phyloP scores from a whole-genome alignment of 805 yeast species.

The Kodamaea neixiangensis region DNA sequence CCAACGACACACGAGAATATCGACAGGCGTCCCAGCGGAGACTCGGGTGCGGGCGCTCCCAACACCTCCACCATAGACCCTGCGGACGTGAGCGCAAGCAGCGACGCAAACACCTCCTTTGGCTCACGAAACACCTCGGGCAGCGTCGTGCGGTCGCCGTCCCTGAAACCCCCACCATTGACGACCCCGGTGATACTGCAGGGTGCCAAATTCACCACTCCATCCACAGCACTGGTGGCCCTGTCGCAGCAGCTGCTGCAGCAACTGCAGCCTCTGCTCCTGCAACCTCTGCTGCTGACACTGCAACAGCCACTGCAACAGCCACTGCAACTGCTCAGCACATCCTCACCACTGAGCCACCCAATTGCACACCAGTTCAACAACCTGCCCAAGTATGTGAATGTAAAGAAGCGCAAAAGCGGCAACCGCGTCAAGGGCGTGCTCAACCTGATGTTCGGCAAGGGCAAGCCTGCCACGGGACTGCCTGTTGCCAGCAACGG shows the following conservation, averaged over 20 bases:
- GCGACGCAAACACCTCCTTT: slow-evolving; percentile 1
- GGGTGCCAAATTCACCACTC: slow-evolving; percentile 11
- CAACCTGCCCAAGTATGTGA: slow-evolving; percentile 12
- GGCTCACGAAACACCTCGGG: slow-evolving; percentile 19
- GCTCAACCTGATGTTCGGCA: slow-evolving; percentile 52
- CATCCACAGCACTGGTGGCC: neutral
- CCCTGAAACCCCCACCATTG: neutral
- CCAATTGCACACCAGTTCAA: slow-evolving; percentile 1
- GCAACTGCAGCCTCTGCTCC: neutral
- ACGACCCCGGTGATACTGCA: slow-evolving; percentile 27
- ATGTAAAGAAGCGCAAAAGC: slow-evolving; percentile 35
- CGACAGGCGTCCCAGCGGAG: slow-evolving; percentile 20
- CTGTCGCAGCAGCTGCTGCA: slow-evolving; percentile 1
- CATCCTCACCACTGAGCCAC: slow-evolving; percentile 9
- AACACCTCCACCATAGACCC: slow-evolving; percentile 4
- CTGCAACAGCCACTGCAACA: slow-evolving; percentile 1
- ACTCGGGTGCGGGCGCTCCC: neutral
- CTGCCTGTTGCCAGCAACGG: slow-evolving; percentile 14
- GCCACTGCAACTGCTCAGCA: slow-evolving; percentile 11
- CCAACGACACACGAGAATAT: slow-evolving; percentile 36
- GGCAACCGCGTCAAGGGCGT: slow-evolving; percentile 61
- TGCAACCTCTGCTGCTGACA: too few species aligned
- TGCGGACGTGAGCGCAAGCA: neutral
- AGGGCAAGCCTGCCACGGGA: slow-evolving; percentile 21
- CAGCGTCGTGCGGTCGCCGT: slow-evolving; percentile 26